Evolutionary conservation across 352 stramenopile genomes (phyloP).

Genomic region (Pythium angustatum): DNA sequence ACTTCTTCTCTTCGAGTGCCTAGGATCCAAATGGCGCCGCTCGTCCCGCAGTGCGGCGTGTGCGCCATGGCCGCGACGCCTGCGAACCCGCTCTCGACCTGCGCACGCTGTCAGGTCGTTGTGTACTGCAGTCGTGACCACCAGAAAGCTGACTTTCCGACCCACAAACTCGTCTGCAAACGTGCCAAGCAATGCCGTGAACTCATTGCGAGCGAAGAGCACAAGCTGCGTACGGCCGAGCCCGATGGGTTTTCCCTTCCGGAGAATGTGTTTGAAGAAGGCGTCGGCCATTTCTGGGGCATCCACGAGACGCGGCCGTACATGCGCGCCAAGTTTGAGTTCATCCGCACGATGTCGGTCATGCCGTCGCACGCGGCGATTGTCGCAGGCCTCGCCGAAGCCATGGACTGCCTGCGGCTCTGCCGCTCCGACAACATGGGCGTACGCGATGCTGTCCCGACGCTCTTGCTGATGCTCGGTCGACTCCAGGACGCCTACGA

Average conservation of each 20-base stretch:
- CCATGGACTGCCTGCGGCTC: slow-evolving; percentile 20
- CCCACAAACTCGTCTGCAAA: slow-evolving; percentile 16
- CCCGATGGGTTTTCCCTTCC: slow-evolving; percentile 9
- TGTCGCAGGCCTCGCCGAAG: slow-evolving; percentile 4
- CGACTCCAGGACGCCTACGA: slow-evolving; percentile 27
- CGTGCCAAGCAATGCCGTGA: background rate
- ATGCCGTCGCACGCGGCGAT: background rate
- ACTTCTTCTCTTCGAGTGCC: too few species aligned
- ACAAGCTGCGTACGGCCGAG: background rate
- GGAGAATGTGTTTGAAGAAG: slow-evolving; percentile 15
- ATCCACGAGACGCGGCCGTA: slow-evolving; percentile 20
- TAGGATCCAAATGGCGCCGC: background rate
- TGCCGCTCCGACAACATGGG: slow-evolving; percentile 15
- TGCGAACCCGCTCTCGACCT: slow-evolving; percentile 1
- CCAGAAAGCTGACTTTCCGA: slow-evolving; percentile 11
- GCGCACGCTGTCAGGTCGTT: slow-evolving; percentile 16
- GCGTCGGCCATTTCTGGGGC: slow-evolving; percentile 22
- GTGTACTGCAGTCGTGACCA: slow-evolving; percentile 20
- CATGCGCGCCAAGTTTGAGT: slow-evolving; percentile 26
- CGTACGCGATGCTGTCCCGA: slow-evolving; percentile 9
- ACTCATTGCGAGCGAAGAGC: slow-evolving; percentile 9
- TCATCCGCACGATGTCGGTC: slow-evolving; percentile 4
- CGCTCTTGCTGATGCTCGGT: slow-evolving; percentile 16
- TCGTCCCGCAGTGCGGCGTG: background rate
- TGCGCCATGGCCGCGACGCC: background rate